Conservation (phyloP, 345 rosid species). For the Acer campestre region DNA sequence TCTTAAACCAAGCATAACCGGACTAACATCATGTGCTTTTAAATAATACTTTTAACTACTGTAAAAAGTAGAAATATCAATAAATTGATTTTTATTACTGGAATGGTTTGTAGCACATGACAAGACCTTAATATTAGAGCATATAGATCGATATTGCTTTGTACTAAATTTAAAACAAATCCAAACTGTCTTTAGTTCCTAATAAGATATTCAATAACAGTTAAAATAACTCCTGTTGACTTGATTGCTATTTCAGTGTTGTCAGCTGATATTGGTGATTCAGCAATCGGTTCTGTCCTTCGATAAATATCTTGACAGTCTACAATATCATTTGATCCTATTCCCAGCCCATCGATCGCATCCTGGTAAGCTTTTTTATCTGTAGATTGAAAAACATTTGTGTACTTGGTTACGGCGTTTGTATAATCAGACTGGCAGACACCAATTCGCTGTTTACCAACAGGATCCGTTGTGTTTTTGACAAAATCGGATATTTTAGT, state of each 20-base stretch:
- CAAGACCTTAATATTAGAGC: too few species aligned
- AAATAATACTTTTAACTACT: too few species aligned
- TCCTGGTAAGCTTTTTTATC: background rate
- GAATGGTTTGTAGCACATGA: too few species aligned
- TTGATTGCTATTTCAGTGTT: background rate
- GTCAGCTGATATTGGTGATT: background rate
- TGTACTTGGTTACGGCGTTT: too few species aligned
- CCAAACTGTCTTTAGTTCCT: background rate
- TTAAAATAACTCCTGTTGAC: background rate
- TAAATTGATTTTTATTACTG: too few species aligned
- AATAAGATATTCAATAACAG: background rate
- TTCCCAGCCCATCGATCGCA: background rate
- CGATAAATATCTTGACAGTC: constrained; percentile 4
- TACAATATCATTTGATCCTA: background rate
- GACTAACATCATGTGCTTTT: too few species aligned
- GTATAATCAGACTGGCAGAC: background rate
- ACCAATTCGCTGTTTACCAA: background rate
- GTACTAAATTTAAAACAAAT: too few species aligned
- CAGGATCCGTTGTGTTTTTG: background rate
- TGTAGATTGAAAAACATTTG: too few species aligned
- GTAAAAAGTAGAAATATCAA: too few species aligned
- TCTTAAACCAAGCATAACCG: too few species aligned
- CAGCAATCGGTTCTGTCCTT: background rate
- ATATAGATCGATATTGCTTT: too few species aligned
- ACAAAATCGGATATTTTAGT: background rate